Percentiles rank a stretch among this genome's conserved stretches.
Conservation (phyloP, 345 rosid genomes). For the Brassica cretica region DNA sequence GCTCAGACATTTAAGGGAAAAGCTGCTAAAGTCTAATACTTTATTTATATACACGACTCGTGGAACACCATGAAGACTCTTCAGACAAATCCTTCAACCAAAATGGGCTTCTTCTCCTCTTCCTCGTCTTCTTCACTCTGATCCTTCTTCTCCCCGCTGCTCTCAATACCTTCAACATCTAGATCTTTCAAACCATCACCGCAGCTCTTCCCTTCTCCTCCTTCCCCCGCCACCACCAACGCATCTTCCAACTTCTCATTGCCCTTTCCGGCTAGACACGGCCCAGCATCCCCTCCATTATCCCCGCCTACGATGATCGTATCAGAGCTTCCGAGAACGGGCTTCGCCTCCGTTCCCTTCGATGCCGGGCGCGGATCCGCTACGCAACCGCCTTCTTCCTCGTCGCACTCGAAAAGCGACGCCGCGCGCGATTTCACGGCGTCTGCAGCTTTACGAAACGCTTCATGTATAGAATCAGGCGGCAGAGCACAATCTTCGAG, state of each 20-base stretch:
- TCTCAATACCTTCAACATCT: slow-evolving; percentile 27
- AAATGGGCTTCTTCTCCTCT: slow-evolving; percentile 31
- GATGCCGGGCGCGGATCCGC: slow-evolving; percentile 25
- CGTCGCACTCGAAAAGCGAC: slow-evolving; percentile 44
- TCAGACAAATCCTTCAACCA: slow-evolving; percentile 38
- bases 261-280: slow-evolving; percentile 34
- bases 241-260: slow-evolving; percentile 1
- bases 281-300: slow-evolving; percentile 3
- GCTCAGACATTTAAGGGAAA: neutral
- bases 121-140: slow-evolving; percentile 27
- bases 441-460: slow-evolving; percentile 66
- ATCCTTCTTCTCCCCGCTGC: slow-evolving; percentile 12
- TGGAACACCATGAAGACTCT: slow-evolving; percentile 11
- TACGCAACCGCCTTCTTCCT: slow-evolving; percentile 37
- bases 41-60: neutral
- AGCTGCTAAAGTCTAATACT: slow-evolving; percentile 17
- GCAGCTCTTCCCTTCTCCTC: slow-evolving; percentile 23
- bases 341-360: neutral
- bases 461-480: slow-evolving; percentile 62
- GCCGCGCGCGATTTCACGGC: slow-evolving; percentile 56
- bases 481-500: slow-evolving; percentile 76
- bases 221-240: neutral
- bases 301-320: slow-evolving; percentile 13
- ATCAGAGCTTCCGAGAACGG: slow-evolving; percentile 18
- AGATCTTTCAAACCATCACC: slow-evolving; percentile 36